Conservation (phyloP, 2,329 filamentous ascomycete genomes). For the Calonectria pauciramosa region DNA sequence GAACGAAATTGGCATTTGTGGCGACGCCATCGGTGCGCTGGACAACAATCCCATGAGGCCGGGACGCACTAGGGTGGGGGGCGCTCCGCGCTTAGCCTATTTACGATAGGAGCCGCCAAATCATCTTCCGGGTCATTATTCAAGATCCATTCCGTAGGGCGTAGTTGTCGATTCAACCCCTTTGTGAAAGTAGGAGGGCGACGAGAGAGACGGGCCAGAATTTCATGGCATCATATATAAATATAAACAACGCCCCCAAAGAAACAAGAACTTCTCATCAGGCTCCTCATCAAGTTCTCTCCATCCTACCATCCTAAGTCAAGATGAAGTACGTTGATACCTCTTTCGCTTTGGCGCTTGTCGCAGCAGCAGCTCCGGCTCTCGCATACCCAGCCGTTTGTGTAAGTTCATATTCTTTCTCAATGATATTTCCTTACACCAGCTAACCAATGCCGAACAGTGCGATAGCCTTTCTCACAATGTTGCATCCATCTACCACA, state of each 20-base stretch:
- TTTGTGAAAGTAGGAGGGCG: neutral
- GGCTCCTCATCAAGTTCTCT: neutral
- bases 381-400: neutral
- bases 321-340: constrained; percentile 1
- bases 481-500: neutral
- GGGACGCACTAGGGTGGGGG: neutral
- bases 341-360: neutral
- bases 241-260: neutral
- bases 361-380: neutral
- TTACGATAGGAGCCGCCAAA: neutral
- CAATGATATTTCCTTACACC: neutral
- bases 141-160: neutral
- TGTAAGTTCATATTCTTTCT: neutral
- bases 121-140: neutral
- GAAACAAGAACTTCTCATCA: neutral
- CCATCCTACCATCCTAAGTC: neutral
- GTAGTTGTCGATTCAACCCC: neutral
- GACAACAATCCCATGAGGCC: neutral
- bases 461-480: neutral
- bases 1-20: neutral
- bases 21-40: neutral
- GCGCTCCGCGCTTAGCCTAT: neutral
- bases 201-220: neutral
- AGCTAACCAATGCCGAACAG: neutral
- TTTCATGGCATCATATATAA: neutral